phyloP scores from a whole-genome alignment of 257 asterid species.

The Verbascum thapsus region DNA sequence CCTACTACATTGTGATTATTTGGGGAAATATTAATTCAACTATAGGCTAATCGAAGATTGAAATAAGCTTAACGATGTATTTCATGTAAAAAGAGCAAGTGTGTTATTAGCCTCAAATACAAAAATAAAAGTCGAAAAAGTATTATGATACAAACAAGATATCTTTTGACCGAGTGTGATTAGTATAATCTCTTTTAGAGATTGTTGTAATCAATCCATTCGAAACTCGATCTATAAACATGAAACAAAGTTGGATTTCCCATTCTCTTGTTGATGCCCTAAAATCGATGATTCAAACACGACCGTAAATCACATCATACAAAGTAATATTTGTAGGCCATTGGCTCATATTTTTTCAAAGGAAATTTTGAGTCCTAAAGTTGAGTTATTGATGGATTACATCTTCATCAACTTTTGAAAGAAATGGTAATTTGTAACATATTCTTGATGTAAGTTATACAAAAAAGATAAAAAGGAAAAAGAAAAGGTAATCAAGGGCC shows the following conservation, averaged over 20 bases:
- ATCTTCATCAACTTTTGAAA: slow-evolving; percentile 30
- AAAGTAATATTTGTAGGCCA: slow-evolving; percentile 52
- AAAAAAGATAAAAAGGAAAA: background rate
- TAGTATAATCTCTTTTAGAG: too few species aligned
- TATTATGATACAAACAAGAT: too few species aligned
- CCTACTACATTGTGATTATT: slow-evolving; percentile 52
- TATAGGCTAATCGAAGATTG: background rate
- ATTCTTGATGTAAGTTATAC: slow-evolving; percentile 12
- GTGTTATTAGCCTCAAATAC: too few species aligned
- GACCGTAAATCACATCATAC: slow-evolving; percentile 68
- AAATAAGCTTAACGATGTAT: background rate
- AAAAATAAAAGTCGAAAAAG: too few species aligned
- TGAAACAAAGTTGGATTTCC: slow-evolving; percentile 23
- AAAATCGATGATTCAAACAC: slow-evolving; percentile 39
- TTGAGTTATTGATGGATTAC: slow-evolving; percentile 37
- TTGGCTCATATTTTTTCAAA: slow-evolving; percentile 29
- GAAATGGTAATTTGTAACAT: slow-evolving; percentile 42
- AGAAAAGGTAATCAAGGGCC: slow-evolving; percentile 35
- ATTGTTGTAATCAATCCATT: too few species aligned
- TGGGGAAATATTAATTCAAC: background rate
- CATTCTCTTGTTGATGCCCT: slow-evolving; percentile 38
- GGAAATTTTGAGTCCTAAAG: slow-evolving; percentile 33
- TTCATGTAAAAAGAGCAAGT: too few species aligned
- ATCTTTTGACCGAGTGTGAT: too few species aligned
- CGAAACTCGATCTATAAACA: too few species aligned